phyloP scores from a whole-genome alignment of 495 filamentous ascomycete species.

The Cetradonia linearis region DNA sequence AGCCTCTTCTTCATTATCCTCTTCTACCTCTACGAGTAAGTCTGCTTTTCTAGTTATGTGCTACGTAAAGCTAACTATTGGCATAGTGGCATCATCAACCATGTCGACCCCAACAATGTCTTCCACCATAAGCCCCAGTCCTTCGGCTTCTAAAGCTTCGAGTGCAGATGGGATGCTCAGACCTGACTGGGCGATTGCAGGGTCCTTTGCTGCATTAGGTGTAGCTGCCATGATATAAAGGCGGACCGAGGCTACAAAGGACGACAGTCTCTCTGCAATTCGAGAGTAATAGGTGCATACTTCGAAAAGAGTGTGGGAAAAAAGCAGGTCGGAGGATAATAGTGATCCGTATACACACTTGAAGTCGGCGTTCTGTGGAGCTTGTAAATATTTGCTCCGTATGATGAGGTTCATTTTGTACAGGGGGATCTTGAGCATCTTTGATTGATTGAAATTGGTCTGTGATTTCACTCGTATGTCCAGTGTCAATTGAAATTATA shows the following conservation, averaged over 20 bases:
- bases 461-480: too few species aligned
- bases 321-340: not conserved
- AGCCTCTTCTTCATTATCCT: not conserved
- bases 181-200: not conserved
- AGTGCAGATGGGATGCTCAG: not conserved
- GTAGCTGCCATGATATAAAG: not conserved
- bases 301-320: not conserved
- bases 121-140: not conserved
- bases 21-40: not conserved
- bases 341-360: not conserved
- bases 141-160: not conserved
- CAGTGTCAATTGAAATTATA: not conserved
- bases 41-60: not conserved
- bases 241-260: not conserved
- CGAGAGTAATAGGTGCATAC: not conserved
- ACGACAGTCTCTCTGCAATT: too few species aligned
- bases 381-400: not conserved
- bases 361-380: not conserved
- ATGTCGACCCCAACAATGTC: not conserved
- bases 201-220: not conserved
- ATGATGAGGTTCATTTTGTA: not conserved
- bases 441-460: too few species aligned
- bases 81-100: not conserved
- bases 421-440: too few species aligned
- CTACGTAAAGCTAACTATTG: not conserved